Base-by-base conservation (phyloP, 345 rosid species). In the Arabis alpina region DNA sequence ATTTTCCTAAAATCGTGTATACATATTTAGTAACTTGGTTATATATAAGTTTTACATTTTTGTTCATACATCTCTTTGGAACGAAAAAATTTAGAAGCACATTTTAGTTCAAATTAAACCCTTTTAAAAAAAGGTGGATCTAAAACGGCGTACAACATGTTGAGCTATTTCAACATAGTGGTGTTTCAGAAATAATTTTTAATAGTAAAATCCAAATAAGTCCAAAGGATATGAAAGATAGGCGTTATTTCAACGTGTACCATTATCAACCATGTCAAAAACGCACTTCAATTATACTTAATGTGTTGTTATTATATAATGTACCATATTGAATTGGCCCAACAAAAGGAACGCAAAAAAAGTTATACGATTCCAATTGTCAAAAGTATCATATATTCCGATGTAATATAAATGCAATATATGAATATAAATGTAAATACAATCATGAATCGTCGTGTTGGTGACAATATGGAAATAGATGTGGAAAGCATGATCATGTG, bases 211-310 rank as follows among this genome's bases (percentile, higher is more conserved):
- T 12, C 23, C 15, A 43, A 63, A 54, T 3, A 45, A 62, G 55
- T 62, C 47, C 12, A 50, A 32, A 11, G 8, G 61, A 51, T 50
- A 66, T 52, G 61, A 10, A 66, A 66, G 67, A 66, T 66, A 27
- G 39, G 54, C 61, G 62, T 59, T 42, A 59, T 51, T 66, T 74
- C 56, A 66, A 74, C 73, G 77, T 74, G 77, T 62, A 60, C 15
- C 23, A 51, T 58, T 66, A 66, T 52, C 32, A 59, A 58, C 77
- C 72, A 73, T 55, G 53, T 58, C 72, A 57, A 30, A 57, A 73
- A 41, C 61, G 72, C 66, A 66, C 51, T 58, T 73, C 61, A 57
- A 55, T 54, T 58, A 61, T 58, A 61, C 54, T 51, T 47, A 2
- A 25, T 30, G 76, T 55, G 57, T 65, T 72, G 64, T 48, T 64